phyloP scores from a whole-genome alignment of 176 grass and related monocot species.

The maize (Zea mays) region DNA sequence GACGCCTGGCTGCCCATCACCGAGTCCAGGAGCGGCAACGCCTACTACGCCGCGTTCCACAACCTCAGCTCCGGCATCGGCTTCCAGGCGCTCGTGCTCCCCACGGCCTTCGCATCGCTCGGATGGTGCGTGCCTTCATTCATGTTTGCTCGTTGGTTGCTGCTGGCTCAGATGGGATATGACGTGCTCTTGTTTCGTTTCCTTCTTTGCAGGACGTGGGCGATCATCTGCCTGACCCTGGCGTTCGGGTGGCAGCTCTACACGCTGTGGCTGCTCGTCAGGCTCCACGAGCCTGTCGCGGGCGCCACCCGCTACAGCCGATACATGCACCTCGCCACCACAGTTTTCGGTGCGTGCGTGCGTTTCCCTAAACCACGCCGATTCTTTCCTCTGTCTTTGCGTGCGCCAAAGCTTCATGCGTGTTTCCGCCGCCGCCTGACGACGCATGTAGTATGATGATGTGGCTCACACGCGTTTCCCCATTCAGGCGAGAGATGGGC shows the following conservation, averaged over 20 bases:
- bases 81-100: slow-evolving; percentile 90
- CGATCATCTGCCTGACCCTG: slow-evolving; percentile 61
- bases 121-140: slow-evolving; percentile 51
- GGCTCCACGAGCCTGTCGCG: slow-evolving; percentile 82
- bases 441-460: too few relatives aligned
- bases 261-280: slow-evolving; percentile 84
- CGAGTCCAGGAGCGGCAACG: slow-evolving; percentile 87
- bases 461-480: too few relatives aligned
- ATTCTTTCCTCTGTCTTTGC: not conserved
- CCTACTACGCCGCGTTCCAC: slow-evolving; percentile 97
- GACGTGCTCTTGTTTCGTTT: not conserved
- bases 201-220: slow-evolving; percentile 70
- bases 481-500: slow-evolving; percentile 61
- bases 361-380: not conserved
- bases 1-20: slow-evolving; percentile 99
- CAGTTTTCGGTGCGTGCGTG: slow-evolving; percentile 64
- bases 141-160: too few relatives aligned
- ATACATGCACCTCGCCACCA: slow-evolving; percentile 71
- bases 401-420: not conserved
- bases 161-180: too few relatives aligned
- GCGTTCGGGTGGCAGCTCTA: slow-evolving; percentile 93
- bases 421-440: not conserved
- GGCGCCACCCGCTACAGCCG: slow-evolving; percentile 72
- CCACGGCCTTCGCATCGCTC: slow-evolving; percentile 70
- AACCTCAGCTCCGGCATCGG: slow-evolving; percentile 93